phyloP scores from a whole-genome alignment of 495 filamentous ascomycete species.

The Chaetomidium leptoderma region DNA sequence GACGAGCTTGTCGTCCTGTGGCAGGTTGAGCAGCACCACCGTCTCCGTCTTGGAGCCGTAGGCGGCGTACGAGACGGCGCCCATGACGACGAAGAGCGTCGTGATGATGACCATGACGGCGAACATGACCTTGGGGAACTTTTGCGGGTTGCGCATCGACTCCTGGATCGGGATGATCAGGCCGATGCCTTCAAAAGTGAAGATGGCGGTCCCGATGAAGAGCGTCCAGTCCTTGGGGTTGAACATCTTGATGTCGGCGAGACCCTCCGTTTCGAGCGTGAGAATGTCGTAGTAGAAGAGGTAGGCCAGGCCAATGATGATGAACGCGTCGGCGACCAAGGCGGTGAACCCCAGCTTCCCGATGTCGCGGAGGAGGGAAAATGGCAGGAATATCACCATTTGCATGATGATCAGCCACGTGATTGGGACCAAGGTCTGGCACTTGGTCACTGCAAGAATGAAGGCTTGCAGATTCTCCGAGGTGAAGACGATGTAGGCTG shows the following conservation, averaged over 20 bases:
- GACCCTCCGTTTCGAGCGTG: conserved; percentile 72
- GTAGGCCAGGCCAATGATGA: conserved; percentile 84
- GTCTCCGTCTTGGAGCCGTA: conserved; percentile 94
- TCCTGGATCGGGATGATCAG: conserved; percentile 99
- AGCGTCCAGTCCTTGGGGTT: conserved; percentile 88
- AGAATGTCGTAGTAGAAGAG: conserved; percentile 93
- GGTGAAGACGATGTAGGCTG: conserved; percentile 98
- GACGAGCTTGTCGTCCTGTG: conserved; percentile 92
- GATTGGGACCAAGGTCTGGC: conserved; percentile 74
- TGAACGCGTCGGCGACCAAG: conserved; percentile 88
- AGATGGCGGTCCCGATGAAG: conserved; percentile 97
- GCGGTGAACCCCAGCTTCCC: conserved; percentile 89
- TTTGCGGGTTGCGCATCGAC: conserved; percentile 82
- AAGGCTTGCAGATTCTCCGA: conserved; percentile 94
- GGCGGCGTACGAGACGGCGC: conserved; percentile 90
- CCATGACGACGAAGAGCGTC: conserved; percentile 82
- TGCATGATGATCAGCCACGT: conserved; percentile 88
- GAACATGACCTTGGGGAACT: conserved; percentile 82
- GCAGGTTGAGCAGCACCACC: conserved; percentile 90
- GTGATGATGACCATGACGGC: conserved; percentile 93
- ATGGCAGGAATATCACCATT: conserved; percentile 85
- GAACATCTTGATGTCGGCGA: conserved; percentile 80
- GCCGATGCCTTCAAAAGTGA: conserved; percentile 96
- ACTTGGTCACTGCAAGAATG: conserved; percentile 75
- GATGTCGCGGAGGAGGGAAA: conserved; percentile 91